These are phyloP conservation scores for Termitomyces sp. DNA, from an alignment of 1,284 basidiomycete species.

Conservation along the genomic window DNA sequence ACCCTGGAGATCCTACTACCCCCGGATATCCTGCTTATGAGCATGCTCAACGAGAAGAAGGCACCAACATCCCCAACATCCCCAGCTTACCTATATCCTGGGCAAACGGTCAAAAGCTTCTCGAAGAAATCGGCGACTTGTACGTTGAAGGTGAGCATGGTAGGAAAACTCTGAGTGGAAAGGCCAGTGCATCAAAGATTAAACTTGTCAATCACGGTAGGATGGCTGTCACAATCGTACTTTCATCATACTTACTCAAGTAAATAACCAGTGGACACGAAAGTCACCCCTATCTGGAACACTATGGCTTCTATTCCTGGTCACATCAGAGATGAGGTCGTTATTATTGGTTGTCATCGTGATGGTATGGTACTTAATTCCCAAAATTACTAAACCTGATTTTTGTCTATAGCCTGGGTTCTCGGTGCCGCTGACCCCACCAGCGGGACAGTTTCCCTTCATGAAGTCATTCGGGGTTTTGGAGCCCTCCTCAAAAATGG, in stretches of 20 bases:
- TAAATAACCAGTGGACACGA: constrained; percentile 53
- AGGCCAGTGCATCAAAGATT: constrained; percentile 41
- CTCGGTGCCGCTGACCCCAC: constrained; percentile 83
- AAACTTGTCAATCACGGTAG: constrained; percentile 62
- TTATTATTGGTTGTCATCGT: constrained; percentile 83
- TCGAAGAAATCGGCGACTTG: constrained; percentile 49
- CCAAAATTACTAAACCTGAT: neutral
- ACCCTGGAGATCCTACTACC: constrained; percentile 85
- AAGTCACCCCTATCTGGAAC: constrained; percentile 84
- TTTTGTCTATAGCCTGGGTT: constrained; percentile 38
- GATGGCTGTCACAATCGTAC: constrained; percentile 8
- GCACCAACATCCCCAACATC: constrained; percentile 72
- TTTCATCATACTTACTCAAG: neutral
- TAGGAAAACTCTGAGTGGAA: constrained; percentile 40
- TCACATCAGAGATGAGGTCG: constrained; percentile 79
- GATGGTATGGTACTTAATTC: constrained; percentile 49
- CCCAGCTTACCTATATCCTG: constrained; percentile 79
- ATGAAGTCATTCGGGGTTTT: constrained; percentile 82
- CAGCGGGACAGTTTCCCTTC: constrained; percentile 82
- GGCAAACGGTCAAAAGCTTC: constrained; percentile 58
- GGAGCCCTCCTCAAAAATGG: constrained; percentile 68
- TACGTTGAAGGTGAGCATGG: constrained; percentile 26
- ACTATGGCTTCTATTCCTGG: constrained; percentile 89
- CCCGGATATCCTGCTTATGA: constrained; percentile 86
- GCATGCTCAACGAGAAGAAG: constrained; percentile 69